phyloP scores from a whole-genome alignment of 2,329 filamentous ascomycete genomes.

The Sporothrix humicola region DNA sequence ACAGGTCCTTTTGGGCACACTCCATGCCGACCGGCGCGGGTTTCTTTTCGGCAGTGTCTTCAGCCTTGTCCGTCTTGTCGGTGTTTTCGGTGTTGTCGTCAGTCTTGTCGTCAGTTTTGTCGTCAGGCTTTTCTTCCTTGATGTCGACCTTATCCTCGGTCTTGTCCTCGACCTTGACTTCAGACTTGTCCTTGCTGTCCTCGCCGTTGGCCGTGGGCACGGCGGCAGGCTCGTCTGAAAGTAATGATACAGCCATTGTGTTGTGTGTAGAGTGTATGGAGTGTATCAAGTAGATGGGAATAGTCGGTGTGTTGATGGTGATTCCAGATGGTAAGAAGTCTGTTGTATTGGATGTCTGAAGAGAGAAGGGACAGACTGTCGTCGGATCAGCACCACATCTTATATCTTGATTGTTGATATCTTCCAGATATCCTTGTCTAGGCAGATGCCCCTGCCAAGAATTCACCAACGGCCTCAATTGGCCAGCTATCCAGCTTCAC shows the following conservation, averaged over 20 bases:
- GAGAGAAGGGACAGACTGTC: too few relatives aligned
- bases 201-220: neutral
- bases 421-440: neutral
- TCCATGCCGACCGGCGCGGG: constrained; percentile 32
- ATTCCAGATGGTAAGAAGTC: too few relatives aligned
- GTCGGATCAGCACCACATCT: neutral
- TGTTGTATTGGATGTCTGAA: too few relatives aligned
- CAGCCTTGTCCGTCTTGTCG: neutral
- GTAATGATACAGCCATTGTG: too few relatives aligned
- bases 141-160: neutral
- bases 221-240: neutral
- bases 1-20: constrained; percentile 35
- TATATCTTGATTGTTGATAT: neutral
- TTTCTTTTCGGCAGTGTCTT: constrained; percentile 25
- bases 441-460: constrained; percentile 11
- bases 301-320: too few relatives aligned
- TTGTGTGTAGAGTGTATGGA: too few relatives aligned
- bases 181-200: neutral
- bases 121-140: neutral
- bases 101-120: neutral
- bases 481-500: too few relatives aligned
- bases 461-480: neutral
- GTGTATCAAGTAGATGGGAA: too few relatives aligned
- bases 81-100: constrained; percentile 4
- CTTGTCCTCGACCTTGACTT: neutral